Conservation (phyloP, 805 yeast species). For the Wickerhamomyces canadensis region DNA sequence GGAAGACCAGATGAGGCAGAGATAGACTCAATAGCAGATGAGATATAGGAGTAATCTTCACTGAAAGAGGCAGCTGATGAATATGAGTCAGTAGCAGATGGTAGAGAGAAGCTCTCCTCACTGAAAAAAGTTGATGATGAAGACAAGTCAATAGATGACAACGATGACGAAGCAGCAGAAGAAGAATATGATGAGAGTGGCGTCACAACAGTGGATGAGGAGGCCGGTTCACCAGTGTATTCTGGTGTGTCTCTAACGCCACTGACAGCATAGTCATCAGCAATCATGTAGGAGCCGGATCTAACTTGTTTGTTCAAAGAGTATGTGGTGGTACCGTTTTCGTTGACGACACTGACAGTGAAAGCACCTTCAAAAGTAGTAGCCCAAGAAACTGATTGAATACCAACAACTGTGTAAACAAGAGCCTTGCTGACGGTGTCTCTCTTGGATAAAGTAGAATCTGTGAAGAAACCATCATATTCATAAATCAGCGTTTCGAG, state of each 20-base stretch:
- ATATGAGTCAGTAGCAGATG: background rate
- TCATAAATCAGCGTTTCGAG: background rate
- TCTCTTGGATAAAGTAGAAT: too few relatives aligned
- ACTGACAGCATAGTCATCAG: background rate
- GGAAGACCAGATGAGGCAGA: too few relatives aligned
- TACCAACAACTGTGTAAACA: background rate
- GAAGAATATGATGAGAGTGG: background rate
- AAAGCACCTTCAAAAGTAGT: background rate
- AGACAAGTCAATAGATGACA: background rate
- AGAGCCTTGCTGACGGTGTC: too few relatives aligned
- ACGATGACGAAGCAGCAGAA: background rate
- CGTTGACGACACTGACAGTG: background rate
- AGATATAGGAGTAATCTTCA: too few relatives aligned
- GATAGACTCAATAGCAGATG: too few relatives aligned
- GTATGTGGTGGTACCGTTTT: background rate
- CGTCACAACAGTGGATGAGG: background rate
- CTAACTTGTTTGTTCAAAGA: background rate
- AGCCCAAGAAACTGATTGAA: background rate
- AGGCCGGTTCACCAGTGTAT: background rate
- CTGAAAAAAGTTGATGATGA: background rate
- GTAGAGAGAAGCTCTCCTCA: background rate
- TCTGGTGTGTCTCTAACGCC: background rate
- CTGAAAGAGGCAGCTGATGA: too few relatives aligned
- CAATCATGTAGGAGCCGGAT: too few relatives aligned
- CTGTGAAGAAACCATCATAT: too few relatives aligned